Base-by-base conservation (phyloP, 371 early-diverging fungal genomes). In the Chytridium lagenaria region DNA sequence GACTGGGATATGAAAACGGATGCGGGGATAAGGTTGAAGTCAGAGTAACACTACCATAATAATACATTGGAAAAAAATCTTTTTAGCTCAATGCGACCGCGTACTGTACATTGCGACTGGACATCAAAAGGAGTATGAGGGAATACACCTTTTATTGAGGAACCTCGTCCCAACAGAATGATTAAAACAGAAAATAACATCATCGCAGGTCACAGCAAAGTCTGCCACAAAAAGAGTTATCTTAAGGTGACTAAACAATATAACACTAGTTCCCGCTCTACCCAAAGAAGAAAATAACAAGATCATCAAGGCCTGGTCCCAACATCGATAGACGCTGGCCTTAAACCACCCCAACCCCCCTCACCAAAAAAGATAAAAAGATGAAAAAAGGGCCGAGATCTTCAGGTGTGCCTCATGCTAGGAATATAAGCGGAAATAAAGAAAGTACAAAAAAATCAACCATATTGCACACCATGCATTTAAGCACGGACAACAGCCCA, bases 401-500 rank as follows among this genome's bases (percentile, higher is more conserved):
- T 12, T 12, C 7, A 44, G 19, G 44, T 44, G 12, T 12, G 12
- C 12, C 19, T 19, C 44, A 44, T 7, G 19, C 7, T 44, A 7
- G 44, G 44, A 44, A 19, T 44, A 19, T 19, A 44, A 44, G 19
- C 19, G 19, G 44, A 44, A 44, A 44, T 12, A 44, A 44, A 44
- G 19, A 44, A 19, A 19, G 44, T 19, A 44, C 44, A 19, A 44
- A 19, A 44, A 44, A 19, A 44, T 44, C 44, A 44, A 12, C 7
- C 7, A 44, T 19, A 19, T 12, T 12, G 12, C 7, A 44, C 44
- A 44, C 12, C 7, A 44, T 44, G 44, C 44, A 19, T 19, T 44
- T 44, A 44, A 44, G 12, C 44, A 44, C 57, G 91, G 83, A 90
- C 88, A 78, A 94, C 92, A 80, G 91, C 87, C 95, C 95, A 97